Base-by-base conservation (phyloP, 345 rosid genomes). In the Melastoma malabathricum region DNA sequence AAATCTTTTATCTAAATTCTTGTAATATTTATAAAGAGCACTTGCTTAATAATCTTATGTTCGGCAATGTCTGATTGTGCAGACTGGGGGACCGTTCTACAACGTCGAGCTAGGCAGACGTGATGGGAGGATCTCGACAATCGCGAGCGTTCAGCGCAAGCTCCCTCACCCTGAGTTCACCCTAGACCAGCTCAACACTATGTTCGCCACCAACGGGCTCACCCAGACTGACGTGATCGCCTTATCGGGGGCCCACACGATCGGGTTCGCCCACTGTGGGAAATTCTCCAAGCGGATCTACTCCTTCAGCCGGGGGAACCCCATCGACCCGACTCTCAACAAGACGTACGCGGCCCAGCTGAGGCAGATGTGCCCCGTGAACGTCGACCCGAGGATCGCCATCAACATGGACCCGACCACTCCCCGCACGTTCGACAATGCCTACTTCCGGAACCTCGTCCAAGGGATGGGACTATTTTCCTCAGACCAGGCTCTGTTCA, bases 31-130 rank as follows among this genome's bases (percentile, higher is more conserved):
- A 2, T 27, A 27, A 27, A 27, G 6, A 2, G 6, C 6, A 27
- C 23, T 51, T 46, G 17, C 16, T 22, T 46, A 15, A 52, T 61
- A 41, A n/a, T 19, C 47, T 29, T 9, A 13, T 19, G 22, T 47
- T 25, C 4, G 17, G 34, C 3, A 44, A 15, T 14, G 41, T 23
- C n/a, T n/a, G n/a, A n/a, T 39, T 22, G 43, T 74, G 71, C 69
- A 89, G 97, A 51, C 88, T 3, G 95, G 95, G 15, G 97, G 97
- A 22, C 90, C 97, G 2, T 74, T 31, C 53, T 89, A 89, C 61
- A 20, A 43, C 12, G 97, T 86, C 16, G 95, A 89, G 59, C 60
- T 89, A 54, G 97, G 97, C 44, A 77, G 97, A 52, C 65, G 70
- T 5, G 95, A 86, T 55, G 95, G 97, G 0, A 68, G 79, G 51